Base-by-base conservation (phyloP, 1,284 basidiomycete species). In the Sporisorium iseilematis-ciliati region DNA sequence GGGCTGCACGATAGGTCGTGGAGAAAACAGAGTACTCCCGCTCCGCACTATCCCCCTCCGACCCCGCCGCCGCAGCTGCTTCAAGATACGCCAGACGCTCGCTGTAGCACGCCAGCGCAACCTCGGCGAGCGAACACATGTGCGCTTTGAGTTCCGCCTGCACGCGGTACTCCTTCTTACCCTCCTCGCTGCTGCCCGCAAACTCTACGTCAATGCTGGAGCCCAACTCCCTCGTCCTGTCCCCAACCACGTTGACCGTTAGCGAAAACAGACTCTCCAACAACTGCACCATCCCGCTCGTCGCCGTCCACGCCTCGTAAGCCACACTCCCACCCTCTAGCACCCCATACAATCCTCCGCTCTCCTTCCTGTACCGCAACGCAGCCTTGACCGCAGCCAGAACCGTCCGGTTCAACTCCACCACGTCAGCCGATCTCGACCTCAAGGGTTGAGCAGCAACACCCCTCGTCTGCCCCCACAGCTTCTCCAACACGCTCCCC, bases 241-340 rank as follows among this genome's bases (percentile, higher is more conserved):
- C 87, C 35, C 84, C 81, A 31, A 89, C 85, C n/a, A 88, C 72
- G 4, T 82, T 77, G 46, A 87, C 89, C 0, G 92, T 93, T 1
- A 89, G 85, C 56, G 91, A 89, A 81, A 95, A 95, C 21, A 95
- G 88, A 49, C 89, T 88, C 46, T 92, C 88, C 3, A 93, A 86
- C 25, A 91, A 88, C 52, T 93, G 90, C 59, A 97, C 89, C 49
- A 93, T 86, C 0, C 87, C 85, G 7, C 89, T 87, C 75, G 88
- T 88, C 82, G 90, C 93, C 2, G 94, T 93, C 96, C 96, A 99
- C 1, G 93, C 90, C 75, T 92, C 90, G 61, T 68, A 70, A 0
- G 78, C 67, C 21, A 91, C 90, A 33, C 29, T 20, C 38, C 38
- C 51, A 25, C 4, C 12, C 3, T 50, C 64, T 0, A 80, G 61